Percentiles rank a stretch among this genome's conserved stretches.
Evolutionary conservation across 257 asterid species (phyloP).

Genomic region (Fraxinus cuspidata): DNA sequence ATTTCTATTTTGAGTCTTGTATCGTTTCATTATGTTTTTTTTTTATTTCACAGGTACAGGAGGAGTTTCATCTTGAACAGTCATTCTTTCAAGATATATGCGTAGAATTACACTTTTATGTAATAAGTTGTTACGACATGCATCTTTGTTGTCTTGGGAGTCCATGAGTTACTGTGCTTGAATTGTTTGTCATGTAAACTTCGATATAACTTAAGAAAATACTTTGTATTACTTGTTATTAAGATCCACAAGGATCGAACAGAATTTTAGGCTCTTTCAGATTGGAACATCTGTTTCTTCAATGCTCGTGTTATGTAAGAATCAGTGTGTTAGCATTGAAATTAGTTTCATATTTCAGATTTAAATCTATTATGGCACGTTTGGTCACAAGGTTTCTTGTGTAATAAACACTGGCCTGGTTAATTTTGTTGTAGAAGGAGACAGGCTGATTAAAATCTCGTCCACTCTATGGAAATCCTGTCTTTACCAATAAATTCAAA

Average conservation of each 20-base stretch:
- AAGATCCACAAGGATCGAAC: not conserved
- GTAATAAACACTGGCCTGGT: not conserved
- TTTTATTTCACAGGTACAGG: not conserved
- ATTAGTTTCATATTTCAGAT: too few relatives aligned
- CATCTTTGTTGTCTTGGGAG: not conserved
- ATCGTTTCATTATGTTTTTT: not conserved
- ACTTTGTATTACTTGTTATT: not conserved
- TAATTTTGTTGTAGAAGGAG: too few relatives aligned
- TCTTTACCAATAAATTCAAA: constrained; percentile 42
- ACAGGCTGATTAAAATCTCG: not conserved
- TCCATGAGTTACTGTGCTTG: not conserved
- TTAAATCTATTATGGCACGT: too few relatives aligned
- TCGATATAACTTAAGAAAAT: not conserved
- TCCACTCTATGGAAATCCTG: constrained; percentile 50
- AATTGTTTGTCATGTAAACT: not conserved
- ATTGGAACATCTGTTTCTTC: not conserved
- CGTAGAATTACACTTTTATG: not conserved
- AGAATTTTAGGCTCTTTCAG: not conserved
- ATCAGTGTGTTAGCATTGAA: too few relatives aligned
- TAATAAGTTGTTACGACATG: not conserved
- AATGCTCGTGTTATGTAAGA: not conserved
- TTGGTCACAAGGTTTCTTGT: not conserved
- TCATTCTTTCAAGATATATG: not conserved
- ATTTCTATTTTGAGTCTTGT: not conserved
- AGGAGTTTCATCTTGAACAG: not conserved